Conservation (phyloP, 345 rosid genomes). For the Pugionium dolabratum region DNA sequence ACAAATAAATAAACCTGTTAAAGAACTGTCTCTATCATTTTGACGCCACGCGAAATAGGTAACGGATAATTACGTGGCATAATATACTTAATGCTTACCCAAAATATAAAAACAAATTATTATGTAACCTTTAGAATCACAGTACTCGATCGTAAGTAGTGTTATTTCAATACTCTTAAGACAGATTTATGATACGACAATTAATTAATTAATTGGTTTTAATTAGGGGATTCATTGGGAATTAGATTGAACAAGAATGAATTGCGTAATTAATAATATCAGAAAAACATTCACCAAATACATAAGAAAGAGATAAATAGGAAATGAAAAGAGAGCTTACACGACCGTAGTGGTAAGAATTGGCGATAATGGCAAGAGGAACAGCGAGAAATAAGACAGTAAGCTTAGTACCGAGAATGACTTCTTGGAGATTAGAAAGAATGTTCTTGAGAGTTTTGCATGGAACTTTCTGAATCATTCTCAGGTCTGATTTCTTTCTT, state of each 20-base stretch:
- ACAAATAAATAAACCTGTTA: background rate
- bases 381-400: conserved; percentile 76
- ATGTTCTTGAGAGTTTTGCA: conserved; percentile 53
- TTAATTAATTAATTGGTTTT: no score
- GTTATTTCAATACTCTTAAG: background rate
- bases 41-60: background rate
- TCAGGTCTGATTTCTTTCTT: conserved; percentile 75
- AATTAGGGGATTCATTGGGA: background rate
- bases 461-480: conserved; percentile 63
- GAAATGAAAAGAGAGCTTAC: conserved; percentile 60
- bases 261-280: background rate
- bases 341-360: conserved; percentile 53
- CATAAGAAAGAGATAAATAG: conserved; percentile 17
- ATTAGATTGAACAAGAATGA: background rate
- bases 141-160: background rate
- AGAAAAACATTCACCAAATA: background rate
- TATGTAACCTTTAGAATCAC: conserved; percentile 4
- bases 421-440: conserved; percentile 78
- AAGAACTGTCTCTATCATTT: background rate
- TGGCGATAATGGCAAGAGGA: conserved; percentile 65
- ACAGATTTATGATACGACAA: background rate
- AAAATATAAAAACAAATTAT: background rate
- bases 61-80: conserved; percentile 18
- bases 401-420: conserved; percentile 85
- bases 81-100: background rate